These are phyloP conservation scores for Ceratobasidium sp. DNA, from an alignment of 1,284 basidiomycete genomes.

Conservation along the genomic window DNA sequence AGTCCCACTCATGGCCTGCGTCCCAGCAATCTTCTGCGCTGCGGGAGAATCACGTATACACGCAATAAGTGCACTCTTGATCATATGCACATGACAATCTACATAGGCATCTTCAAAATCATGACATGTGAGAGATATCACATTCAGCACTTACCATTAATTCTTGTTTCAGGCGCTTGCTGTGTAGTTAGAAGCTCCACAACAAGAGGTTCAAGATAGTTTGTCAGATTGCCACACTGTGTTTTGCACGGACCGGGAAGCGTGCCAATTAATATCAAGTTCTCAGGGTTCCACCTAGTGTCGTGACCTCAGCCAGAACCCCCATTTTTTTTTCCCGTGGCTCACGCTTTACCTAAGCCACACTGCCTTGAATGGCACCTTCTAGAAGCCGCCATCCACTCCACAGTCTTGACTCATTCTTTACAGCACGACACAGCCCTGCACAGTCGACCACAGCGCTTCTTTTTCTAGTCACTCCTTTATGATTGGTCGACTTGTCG, in stretches of 20 bases:
- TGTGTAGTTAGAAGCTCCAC: background rate
- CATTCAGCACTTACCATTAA: background rate
- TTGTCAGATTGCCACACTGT: background rate
- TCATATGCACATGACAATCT: background rate
- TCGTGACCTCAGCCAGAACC: background rate
- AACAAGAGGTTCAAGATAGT: background rate
- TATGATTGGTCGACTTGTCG: too few species aligned
- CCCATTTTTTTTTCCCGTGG: too few species aligned
- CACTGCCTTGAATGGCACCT: too few species aligned
- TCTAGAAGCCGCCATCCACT: too few species aligned
- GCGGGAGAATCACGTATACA: conserved; percentile 14
- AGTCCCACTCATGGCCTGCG: background rate
- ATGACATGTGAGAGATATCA: background rate
- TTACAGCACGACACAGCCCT: too few species aligned
- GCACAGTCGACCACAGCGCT: too few species aligned
- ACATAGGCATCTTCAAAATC: background rate
- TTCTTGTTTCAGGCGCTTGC: background rate
- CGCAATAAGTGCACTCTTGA: conserved; percentile 6
- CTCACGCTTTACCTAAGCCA: too few species aligned
- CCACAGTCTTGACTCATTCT: too few species aligned
- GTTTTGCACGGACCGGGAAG: background rate
- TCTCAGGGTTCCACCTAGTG: conserved; percentile 3
- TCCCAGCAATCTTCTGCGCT: conserved; percentile 1
- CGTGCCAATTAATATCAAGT: conserved; percentile 9
- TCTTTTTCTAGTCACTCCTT: too few species aligned